Conservation (phyloP, 1,139 yeast species). For the Yamadazyma sp. region DNA sequence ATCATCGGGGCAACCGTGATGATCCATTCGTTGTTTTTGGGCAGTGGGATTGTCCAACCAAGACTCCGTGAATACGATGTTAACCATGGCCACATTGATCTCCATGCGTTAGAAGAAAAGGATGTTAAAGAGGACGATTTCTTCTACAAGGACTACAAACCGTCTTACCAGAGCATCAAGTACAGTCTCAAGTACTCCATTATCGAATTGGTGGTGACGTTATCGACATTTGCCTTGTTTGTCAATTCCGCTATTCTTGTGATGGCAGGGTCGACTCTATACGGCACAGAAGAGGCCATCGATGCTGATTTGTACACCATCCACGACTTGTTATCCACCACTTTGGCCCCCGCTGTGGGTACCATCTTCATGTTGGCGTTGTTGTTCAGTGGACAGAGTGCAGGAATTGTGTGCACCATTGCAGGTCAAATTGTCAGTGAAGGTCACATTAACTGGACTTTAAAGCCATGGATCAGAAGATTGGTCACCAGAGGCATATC, state of each 20-base stretch:
- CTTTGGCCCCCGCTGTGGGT: slow-evolving; percentile 71
- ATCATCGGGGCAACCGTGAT: slow-evolving; percentile 82
- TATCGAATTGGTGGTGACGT: slow-evolving; percentile 61
- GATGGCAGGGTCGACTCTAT: slow-evolving; percentile 71
- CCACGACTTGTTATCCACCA: slow-evolving; percentile 58
- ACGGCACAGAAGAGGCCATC: slow-evolving; percentile 57
- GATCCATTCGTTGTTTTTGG: slow-evolving; percentile 78
- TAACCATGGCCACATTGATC: slow-evolving; percentile 48
- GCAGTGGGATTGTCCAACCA: slow-evolving; percentile 75
- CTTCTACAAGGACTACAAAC: slow-evolving; percentile 50
- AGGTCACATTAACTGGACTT: slow-evolving; percentile 73
- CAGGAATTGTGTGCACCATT: slow-evolving; percentile 84
- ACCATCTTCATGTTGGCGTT: slow-evolving; percentile 71
- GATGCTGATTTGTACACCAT: slow-evolving; percentile 78
- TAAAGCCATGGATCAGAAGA: slow-evolving; percentile 72
- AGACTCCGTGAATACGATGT: slow-evolving; percentile 65
- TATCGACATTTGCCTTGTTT: slow-evolving; percentile 70
- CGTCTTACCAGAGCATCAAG: slow-evolving; percentile 64
- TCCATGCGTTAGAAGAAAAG: slow-evolving; percentile 55
- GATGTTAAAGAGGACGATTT: slow-evolving; percentile 14
- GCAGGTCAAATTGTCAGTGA: slow-evolving; percentile 82
- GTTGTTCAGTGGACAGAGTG: slow-evolving; percentile 76
- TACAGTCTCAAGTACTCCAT: slow-evolving; percentile 67
- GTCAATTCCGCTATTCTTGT: slow-evolving; percentile 74
- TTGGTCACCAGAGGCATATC: slow-evolving; percentile 69